Conservation (phyloP, 2,329 filamentous ascomycete genomes). For the Fusarium duplospermum region DNA sequence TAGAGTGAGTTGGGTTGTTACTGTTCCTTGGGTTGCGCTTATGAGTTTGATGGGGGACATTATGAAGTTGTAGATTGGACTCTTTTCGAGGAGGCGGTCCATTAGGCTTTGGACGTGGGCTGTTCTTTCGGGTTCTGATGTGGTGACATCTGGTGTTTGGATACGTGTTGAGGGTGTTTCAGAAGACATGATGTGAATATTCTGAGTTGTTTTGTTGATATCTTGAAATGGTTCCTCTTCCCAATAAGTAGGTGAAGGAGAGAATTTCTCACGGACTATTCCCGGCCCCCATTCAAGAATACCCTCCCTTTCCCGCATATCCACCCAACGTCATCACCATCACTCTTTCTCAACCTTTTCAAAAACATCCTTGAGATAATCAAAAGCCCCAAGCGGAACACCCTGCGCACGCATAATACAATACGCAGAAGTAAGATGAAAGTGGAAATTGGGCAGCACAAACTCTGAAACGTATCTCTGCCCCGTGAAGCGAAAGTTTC, state of each 20-base stretch:
- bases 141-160: constrained; percentile 22
- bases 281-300: constrained; percentile 43
- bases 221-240: neutral
- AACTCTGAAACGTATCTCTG: constrained; percentile 57
- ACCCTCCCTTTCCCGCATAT: constrained; percentile 39
- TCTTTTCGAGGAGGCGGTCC: constrained; percentile 55
- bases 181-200: constrained; percentile 22
- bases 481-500: constrained; percentile 45
- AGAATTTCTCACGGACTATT: constrained; percentile 40
- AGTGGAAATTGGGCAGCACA: constrained; percentile 69
- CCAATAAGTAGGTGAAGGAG: neutral
- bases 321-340: neutral
- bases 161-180: constrained; percentile 24
- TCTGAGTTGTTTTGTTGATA: neutral
- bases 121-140: constrained; percentile 20
- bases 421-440: constrained; percentile 69
- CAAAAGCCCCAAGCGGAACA: constrained; percentile 67
- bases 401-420: constrained; percentile 66
- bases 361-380: constrained; percentile 58
- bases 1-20: constrained; percentile 62
- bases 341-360: constrained; percentile 22
- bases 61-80: constrained; percentile 63
- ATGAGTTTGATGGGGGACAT: constrained; percentile 57
- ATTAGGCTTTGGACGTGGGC: constrained; percentile 48
- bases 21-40: constrained; percentile 57